phyloP scores from a whole-genome alignment of 148 eudicot genomes.

The Beta vulgaris region DNA sequence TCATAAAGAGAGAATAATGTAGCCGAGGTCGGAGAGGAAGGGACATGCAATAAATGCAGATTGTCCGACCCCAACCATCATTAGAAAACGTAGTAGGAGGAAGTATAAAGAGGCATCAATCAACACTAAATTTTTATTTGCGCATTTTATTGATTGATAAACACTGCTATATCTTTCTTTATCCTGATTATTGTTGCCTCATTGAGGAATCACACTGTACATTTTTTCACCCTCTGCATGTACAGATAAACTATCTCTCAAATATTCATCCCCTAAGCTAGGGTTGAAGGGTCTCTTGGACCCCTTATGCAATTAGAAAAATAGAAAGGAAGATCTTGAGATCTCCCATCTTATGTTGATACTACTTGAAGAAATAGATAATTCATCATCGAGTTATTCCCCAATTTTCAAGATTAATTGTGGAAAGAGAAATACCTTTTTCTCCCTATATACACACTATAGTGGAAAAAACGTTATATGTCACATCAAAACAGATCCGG shows the following conservation, averaged over 20 bases:
- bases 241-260: background rate
- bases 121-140: background rate
- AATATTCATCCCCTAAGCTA: background rate
- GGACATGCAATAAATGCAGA: background rate
- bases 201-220: background rate
- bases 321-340: background rate
- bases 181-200: background rate
- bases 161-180: no score
- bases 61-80: background rate
- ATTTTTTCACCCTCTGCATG: background rate
- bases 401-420: no score
- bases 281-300: background rate
- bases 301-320: background rate
- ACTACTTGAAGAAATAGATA: no score
- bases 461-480: no score
- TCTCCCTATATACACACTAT: no score
- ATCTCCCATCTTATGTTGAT: background rate
- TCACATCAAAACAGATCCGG: no score
- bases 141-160: background rate
- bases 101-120: background rate
- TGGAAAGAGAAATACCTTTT: no score
- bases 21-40: background rate
- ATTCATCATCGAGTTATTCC: no score
- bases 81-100: background rate
- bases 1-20: background rate